Evolutionary conservation across 768 basidiomycete species (phyloP), one percentile per base, ranked within the genome.

Genomic region (Dioszegia crocea): DNA sequence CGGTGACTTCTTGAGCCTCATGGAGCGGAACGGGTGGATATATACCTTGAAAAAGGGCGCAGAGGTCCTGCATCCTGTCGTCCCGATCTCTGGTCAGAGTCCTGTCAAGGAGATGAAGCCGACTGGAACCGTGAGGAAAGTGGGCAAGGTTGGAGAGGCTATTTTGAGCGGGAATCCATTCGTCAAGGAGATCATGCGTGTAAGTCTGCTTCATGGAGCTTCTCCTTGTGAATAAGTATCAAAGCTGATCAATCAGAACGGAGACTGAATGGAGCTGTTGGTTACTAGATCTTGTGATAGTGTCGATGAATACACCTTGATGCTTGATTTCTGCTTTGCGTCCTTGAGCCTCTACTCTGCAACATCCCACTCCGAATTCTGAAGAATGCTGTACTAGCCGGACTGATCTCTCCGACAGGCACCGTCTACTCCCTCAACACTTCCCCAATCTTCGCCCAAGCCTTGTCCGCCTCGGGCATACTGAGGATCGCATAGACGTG

Each of bases 1-100:
- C 36, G 73, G 78, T 1, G 83, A 87, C 26, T 93, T 98, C 78
- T 84, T 98, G 63, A 73, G 78, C 10, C 79, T 97, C 48, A 86
- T 96, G 84, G 82, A 88, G 10, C 79, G 73, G 26, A 82, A 80
- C 50, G 78, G 79, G 0, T 97, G 96, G 96, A 82, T 89, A 29
- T 76, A 88, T 43, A 61, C 65, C 11, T 79, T 96, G 47, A 82
- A 81, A 0, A 64, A 78, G 3, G 79, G 79, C 12, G 86, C 88
- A 0, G 81, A 88, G 59, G 62, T 54, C 26, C 63, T 81, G 57
- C 88, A 89, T 75, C 29, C 41, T n/a, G 6, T 50, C 19, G 23
- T 8, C 14, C 9, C n/a, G 14, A 38, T 38, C 10, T 17, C 36
- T 9, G 40, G 40, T 5, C 21, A 52, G 55, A 30, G 40, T 41